Percentiles rank a stretch among this genome's conserved stretches.
phyloP scores from a whole-genome alignment of 2,329 filamentous ascomycete genomes.

The Penicillium sp. region DNA sequence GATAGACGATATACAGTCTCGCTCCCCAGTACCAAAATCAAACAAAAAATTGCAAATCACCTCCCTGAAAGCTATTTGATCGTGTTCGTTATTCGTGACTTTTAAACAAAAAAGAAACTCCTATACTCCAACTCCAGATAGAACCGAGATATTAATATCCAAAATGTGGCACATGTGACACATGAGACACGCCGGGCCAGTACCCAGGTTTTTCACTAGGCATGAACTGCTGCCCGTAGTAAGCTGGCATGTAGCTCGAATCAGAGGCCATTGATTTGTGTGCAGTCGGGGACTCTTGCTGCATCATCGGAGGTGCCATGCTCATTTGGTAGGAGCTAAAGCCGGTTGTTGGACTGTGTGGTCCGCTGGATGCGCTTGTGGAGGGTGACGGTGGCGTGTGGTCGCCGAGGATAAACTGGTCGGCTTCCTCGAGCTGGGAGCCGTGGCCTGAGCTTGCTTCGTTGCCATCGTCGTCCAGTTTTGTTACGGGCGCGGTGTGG shows the following conservation, averaged over 20 bases:
- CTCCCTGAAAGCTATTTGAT: not conserved
- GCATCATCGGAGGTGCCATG: constrained; percentile 8
- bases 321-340: constrained; percentile 12
- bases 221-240: constrained; percentile 15
- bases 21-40: not conserved
- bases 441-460: not conserved
- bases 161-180: constrained; percentile 12
- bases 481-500: constrained; percentile 6
- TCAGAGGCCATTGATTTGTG: constrained; percentile 12
- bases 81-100: constrained; percentile 7
- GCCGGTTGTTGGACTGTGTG: constrained; percentile 15
- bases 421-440: constrained; percentile 7
- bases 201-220: constrained; percentile 13
- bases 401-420: not conserved
- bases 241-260: constrained; percentile 12
- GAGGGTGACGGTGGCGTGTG: constrained; percentile 18
- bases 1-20: not conserved
- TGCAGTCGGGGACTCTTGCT: constrained; percentile 6
- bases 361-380: constrained; percentile 22
- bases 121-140: not conserved
- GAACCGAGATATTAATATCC: constrained; percentile 13
- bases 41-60: not conserved
- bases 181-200: constrained; percentile 14
- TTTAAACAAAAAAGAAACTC: not conserved
- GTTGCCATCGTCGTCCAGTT: constrained; percentile 4